Percentiles rank a stretch among this genome's conserved stretches.
phyloP scores from a whole-genome alignment of 495 filamentous ascomycete species.

The Neurospora terricola region DNA sequence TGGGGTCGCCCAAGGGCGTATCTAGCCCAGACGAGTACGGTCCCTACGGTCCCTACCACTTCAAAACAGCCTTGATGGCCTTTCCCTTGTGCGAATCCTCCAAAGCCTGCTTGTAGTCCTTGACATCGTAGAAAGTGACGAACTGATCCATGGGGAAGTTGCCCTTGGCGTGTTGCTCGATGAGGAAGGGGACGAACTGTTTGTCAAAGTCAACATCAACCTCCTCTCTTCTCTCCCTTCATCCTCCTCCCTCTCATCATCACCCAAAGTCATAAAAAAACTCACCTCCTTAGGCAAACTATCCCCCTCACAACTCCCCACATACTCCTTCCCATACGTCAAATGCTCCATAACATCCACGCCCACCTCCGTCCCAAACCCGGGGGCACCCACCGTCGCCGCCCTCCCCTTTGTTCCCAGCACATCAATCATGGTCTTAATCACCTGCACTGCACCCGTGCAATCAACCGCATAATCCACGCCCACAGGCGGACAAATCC shows the following conservation, averaged over 20 bases:
- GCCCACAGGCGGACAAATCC: slow-evolving; percentile 20
- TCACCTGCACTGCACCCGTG: slow-evolving; percentile 26
- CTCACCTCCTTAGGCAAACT: slow-evolving; percentile 15
- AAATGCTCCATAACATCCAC: slow-evolving; percentile 20
- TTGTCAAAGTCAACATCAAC: slow-evolving; percentile 16
- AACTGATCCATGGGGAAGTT: slow-evolving; percentile 35
- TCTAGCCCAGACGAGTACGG: too few relatives aligned
- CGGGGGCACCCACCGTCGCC: slow-evolving; percentile 35
- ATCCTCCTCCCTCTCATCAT: background rate
- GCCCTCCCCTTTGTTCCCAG: slow-evolving; percentile 28
- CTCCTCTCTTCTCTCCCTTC: background rate
- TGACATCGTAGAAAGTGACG: slow-evolving; percentile 17
- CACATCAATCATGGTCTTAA: slow-evolving; percentile 23
- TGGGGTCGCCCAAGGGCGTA: too few relatives aligned
- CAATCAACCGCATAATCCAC: slow-evolving; percentile 32
- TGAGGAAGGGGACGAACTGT: slow-evolving; percentile 28
- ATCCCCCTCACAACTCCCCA: slow-evolving; percentile 21
- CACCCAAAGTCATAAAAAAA: slow-evolving; percentile 1
- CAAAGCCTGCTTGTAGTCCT: slow-evolving; percentile 16
- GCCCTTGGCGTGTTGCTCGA: slow-evolving; percentile 31
- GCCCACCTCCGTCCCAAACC: slow-evolving; percentile 10
- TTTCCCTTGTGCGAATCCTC: slow-evolving; percentile 16
- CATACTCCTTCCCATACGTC: slow-evolving; percentile 24
- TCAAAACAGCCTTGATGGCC: slow-evolving; percentile 21
- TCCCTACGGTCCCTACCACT: slow-evolving; percentile 6